A percentile compares a stretch with the other conserved stretches of the same genome.
These are phyloP conservation scores for Pythium brachiatum DNA, from an alignment of 352 stramenopile species.

Conservation along the genomic window DNA sequence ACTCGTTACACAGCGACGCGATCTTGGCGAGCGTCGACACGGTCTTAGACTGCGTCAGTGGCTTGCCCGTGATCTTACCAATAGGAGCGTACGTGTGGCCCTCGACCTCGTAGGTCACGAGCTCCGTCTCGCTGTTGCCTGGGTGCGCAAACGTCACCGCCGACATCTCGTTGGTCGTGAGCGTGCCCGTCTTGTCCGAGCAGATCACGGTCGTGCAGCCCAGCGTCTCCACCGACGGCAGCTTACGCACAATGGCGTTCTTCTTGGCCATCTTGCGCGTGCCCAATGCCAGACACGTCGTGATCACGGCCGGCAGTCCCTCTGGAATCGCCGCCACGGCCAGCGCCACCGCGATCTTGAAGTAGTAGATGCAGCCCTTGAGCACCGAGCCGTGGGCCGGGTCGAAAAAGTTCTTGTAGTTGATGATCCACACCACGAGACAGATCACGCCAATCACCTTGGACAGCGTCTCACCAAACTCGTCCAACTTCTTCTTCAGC, in stretches of 20 bases:
- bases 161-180: conserved; percentile 99
- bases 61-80: conserved; percentile 58
- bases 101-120: conserved; percentile 90
- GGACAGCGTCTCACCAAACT: conserved; percentile 96
- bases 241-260: conserved; percentile 98
- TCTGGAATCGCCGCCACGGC: conserved; percentile 99
- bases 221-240: conserved; percentile 97
- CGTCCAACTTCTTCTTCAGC: conserved; percentile 97
- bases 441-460: conserved; percentile 98
- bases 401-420: conserved; percentile 97
- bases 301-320: conserved; percentile 98
- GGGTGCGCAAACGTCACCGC: conserved; percentile 77
- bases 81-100: conserved; percentile 93
- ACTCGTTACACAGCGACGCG: conserved; percentile 97
- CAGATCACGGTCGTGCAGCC: conserved; percentile 96
- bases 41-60: conserved; percentile 63
- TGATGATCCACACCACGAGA: conserved; percentile 95
- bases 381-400: conserved; percentile 85
- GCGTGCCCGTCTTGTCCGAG: conserved; percentile 93
- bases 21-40: conserved; percentile 89
- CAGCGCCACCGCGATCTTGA: conserved; percentile 98
- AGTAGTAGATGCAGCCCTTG: conserved; percentile 98
- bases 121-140: conserved; percentile 59
- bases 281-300: conserved; percentile 93
- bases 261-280: conserved; percentile 96